phyloP scores from a whole-genome alignment of 495 filamentous ascomycete species.

The Tricharina praecox region DNA sequence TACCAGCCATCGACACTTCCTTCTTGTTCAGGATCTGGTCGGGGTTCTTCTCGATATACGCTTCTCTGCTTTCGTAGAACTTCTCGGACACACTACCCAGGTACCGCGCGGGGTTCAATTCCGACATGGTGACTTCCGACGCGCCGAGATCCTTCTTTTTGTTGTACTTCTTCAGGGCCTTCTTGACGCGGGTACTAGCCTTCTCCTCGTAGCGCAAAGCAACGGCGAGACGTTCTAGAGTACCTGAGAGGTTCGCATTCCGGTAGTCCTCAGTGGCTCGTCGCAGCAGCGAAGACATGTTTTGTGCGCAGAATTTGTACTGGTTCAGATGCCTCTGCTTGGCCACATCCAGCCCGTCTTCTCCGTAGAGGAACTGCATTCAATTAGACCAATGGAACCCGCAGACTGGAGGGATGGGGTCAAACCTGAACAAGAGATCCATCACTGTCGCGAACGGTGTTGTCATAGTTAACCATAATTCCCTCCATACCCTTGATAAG shows the following conservation, averaged over 20 bases:
- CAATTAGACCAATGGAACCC: background rate
- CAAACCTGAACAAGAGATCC: constrained; percentile 62
- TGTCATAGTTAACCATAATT: constrained; percentile 77
- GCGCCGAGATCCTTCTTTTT: constrained; percentile 49
- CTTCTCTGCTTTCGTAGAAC: constrained; percentile 48
- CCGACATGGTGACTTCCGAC: constrained; percentile 59
- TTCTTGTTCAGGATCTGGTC: constrained; percentile 59
- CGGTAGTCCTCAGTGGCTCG: constrained; percentile 28
- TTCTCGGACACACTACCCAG: constrained; percentile 78
- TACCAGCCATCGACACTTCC: constrained; percentile 31
- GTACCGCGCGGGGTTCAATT: constrained; percentile 56
- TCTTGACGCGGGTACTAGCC: constrained; percentile 42
- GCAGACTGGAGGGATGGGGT: background rate
- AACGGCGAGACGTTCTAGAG: constrained; percentile 9
- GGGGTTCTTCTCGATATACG: constrained; percentile 59
- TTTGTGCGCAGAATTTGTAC: constrained; percentile 78
- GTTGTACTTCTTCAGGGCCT: constrained; percentile 59
- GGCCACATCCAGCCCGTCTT: constrained; percentile 85
- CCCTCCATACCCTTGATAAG: constrained; percentile 99
- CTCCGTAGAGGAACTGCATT: constrained; percentile 69
- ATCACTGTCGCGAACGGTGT: constrained; percentile 81
- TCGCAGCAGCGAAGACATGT: constrained; percentile 37
- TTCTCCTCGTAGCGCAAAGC: constrained; percentile 15
- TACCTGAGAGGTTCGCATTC: constrained; percentile 28
- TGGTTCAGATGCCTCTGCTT: constrained; percentile 84